Evolutionary conservation across 495 filamentous ascomycete species (phyloP).

Genomic region (Parathielavia hyrcaniae): DNA sequence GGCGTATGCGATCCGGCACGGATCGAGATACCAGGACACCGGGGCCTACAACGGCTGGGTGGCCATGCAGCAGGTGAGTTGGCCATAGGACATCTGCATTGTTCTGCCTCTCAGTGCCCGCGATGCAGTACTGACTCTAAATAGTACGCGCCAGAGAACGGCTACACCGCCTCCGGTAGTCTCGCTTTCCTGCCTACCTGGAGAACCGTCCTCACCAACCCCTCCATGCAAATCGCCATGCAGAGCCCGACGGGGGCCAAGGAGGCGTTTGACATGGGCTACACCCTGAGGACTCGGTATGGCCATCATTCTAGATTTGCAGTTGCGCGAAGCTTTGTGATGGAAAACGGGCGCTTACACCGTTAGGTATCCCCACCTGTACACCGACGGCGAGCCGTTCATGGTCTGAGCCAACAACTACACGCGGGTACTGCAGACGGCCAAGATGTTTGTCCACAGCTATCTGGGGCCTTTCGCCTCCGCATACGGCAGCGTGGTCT

Average conservation of each 20-base stretch:
- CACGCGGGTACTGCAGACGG: conserved; percentile 47
- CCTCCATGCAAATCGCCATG: conserved; percentile 44
- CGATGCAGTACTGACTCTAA: conserved; percentile 27
- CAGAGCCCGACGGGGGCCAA: conserved; percentile 51
- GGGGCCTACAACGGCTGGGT: conserved; percentile 51
- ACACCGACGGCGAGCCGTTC: conserved; percentile 49
- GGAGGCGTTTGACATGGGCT: conserved; percentile 43
- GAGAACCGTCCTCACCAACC: conserved; percentile 46
- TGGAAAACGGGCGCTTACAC: background rate
- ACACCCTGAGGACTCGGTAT: conserved; percentile 30
- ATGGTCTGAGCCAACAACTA: conserved; percentile 55
- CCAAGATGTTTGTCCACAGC: conserved; percentile 49
- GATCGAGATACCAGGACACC: conserved; percentile 51
- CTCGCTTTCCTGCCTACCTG: conserved; percentile 49
- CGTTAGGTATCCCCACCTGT: conserved; percentile 46
- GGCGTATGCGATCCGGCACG: conserved; percentile 50
- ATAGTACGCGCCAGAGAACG: conserved; percentile 31
- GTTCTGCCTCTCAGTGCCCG: background rate
- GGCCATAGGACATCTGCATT: background rate
- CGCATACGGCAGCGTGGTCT: conserved; percentile 43
- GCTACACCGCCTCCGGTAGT: conserved; percentile 38
- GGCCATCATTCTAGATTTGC: background rate
- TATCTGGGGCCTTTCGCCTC: conserved; percentile 47
- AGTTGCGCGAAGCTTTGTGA: no score
- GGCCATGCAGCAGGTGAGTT: conserved; percentile 42